Evolutionary conservation across 148 eudicot genomes (phyloP).

Genomic region (Rhododendron ferrugineum): DNA sequence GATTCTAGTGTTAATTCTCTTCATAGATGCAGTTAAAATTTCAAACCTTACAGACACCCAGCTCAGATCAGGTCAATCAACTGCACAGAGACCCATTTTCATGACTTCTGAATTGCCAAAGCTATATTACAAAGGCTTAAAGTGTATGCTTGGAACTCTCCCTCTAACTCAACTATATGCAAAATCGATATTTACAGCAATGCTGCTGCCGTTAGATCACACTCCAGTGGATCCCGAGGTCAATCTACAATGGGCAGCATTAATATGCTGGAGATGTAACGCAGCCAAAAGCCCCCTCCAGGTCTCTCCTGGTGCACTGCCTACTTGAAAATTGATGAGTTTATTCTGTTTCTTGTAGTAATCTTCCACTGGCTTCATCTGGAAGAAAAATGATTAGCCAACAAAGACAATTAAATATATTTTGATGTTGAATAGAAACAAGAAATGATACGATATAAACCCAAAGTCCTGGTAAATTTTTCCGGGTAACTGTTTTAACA

Average conservation of each 20-base stretch:
- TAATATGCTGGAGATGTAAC: constrained; percentile 59
- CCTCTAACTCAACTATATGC: neutral
- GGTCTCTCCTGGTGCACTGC: constrained; percentile 55
- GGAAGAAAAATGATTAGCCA: neutral
- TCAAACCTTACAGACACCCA: neutral
- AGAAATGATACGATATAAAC: neutral
- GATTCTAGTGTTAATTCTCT: neutral
- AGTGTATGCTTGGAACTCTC: neutral
- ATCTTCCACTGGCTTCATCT: constrained; percentile 70
- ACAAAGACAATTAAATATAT: neutral
- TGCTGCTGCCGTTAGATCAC: neutral
- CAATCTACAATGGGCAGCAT: constrained; percentile 24
- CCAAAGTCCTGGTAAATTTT: neutral
- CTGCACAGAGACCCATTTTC: neutral
- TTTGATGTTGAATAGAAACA: neutral
- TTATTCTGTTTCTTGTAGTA: constrained; percentile 68
- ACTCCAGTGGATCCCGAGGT: neutral
- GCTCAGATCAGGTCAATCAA: neutral
- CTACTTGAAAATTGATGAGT: constrained; percentile 66
- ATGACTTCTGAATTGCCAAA: neutral
- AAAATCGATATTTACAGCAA: constrained; percentile 3
- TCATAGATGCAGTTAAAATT: neutral
- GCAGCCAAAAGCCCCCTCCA: constrained; percentile 78
- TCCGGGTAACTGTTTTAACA: neutral
- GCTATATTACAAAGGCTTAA: neutral